A percentile compares a stretch with the other conserved stretches of the same genome.
These are phyloP conservation scores for Monilinia aucupariae DNA, from an alignment of 2,329 filamentous ascomycete genomes.

Conservation along the genomic window DNA sequence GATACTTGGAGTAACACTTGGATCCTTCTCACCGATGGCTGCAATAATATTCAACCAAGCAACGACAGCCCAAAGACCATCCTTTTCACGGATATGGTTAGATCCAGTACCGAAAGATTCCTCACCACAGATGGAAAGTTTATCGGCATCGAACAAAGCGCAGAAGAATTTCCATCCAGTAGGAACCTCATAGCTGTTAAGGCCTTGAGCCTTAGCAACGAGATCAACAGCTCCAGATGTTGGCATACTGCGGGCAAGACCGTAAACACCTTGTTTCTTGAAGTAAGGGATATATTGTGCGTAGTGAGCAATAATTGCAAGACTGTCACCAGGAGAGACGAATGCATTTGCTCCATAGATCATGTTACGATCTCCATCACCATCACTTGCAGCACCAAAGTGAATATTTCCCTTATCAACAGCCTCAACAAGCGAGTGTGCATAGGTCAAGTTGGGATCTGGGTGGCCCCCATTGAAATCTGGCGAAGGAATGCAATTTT, in stretches of 20 bases:
- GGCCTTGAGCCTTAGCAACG: constrained; percentile 88
- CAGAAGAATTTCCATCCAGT: constrained; percentile 99
- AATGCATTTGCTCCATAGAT: constrained; percentile 97
- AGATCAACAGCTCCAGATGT: constrained; percentile 93
- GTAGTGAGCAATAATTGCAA: constrained; percentile 97
- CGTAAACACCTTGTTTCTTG: constrained; percentile 93
- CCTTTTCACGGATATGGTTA: constrained; percentile 99
- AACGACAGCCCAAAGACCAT: constrained; percentile 93
- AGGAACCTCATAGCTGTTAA: constrained; percentile 91
- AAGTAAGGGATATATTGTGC: constrained; percentile 97
- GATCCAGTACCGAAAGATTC: constrained; percentile 97
- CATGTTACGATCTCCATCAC: constrained; percentile 99
- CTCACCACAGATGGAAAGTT: constrained; percentile 97
- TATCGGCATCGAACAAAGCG: constrained; percentile 86
- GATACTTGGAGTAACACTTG: constrained; percentile 80
- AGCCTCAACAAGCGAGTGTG: constrained; percentile 85
- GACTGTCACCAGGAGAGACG: constrained; percentile 92
- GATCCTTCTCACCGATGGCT: constrained; percentile 77
- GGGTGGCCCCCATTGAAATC: constrained; percentile 98
- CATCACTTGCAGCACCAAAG: constrained; percentile 93
- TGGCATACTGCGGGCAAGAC: constrained; percentile 94
- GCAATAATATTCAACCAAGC: constrained; percentile 99
- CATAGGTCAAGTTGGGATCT: constrained; percentile 96
- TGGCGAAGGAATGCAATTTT: constrained; percentile 87
- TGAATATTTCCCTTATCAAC: constrained; percentile 89